phyloP scores from a whole-genome alignment of 331 rosid genomes.

The Acacia pycnantha region DNA sequence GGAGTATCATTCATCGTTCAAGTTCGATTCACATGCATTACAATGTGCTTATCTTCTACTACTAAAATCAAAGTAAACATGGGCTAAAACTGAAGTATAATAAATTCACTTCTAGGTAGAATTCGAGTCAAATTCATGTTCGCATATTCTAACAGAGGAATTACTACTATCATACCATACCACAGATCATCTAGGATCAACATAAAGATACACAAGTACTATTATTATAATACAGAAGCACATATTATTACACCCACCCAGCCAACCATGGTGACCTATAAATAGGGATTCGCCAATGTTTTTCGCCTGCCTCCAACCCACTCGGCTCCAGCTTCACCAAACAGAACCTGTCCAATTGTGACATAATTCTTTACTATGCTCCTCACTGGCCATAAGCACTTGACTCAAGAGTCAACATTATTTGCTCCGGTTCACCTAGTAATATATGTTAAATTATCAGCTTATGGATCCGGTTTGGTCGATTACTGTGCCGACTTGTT shows the following conservation, averaged over 20 bases:
- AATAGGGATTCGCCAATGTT: background rate
- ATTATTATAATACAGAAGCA: background rate
- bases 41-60: background rate
- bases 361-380: background rate
- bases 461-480: slow-evolving; percentile 78
- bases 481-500: slow-evolving; percentile 89
- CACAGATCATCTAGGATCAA: background rate
- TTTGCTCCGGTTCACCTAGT: slow-evolving; percentile 14
- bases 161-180: background rate
- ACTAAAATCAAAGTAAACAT: background rate
- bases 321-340: background rate
- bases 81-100: background rate
- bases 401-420: slow-evolving; percentile 1
- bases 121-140: background rate
- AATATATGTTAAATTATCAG: slow-evolving; percentile 33
- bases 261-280: background rate
- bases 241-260: background rate
- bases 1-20: too few relatives aligned
- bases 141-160: background rate
- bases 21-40: background rate
- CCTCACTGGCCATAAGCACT: background rate
- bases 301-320: background rate
- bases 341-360: background rate
- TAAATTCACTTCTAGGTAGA: background rate
- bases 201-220: background rate